Evolutionary conservation across 306 rosid species (phyloP), one percentile per base, ranked within the genome.

Genomic region (Gastrolobium villosum): DNA sequence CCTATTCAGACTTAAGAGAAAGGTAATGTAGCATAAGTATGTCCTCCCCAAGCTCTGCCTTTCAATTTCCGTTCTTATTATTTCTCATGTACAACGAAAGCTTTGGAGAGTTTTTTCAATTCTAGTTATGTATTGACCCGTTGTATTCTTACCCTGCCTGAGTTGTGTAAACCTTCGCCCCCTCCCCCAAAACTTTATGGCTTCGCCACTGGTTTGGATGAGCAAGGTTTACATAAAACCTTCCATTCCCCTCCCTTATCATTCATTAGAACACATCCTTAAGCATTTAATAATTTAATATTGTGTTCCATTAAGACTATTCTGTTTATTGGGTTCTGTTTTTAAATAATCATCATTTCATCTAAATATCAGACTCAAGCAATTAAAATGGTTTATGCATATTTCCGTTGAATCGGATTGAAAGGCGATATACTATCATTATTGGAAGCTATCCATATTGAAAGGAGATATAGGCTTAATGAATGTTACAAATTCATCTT

Each of bases 291-390:
- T 20, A 20, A 20, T 20, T 20, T n/a, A 8, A n/a, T 43, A 15
- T 7, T 6, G 1, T 10, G 5, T 70, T 49, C 37, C 35, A 5
- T 37, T 48, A 13, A 46, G 64, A 69, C 57, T 13, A 6, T 60
- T 39, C 45, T 30, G n/a, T 39, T 9, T 36, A 46, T 63, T 43
- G 36, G 26, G 67, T n/a, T 65, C 37, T 40, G 2, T 66, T 45
- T 40, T 61, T 10, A 62, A 50, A 32, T 64, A n/a, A 59, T 70
- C 59, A 37, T 31, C 14, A n/a, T 39, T 57, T 66, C 43, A 39
- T 32, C 26, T 74, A 56, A 36, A 57, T 46, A 48, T 65, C 41
- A 35, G 28, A 65, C 55, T 68, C 81, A 60, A 67, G 40, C 52
- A 31, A 57, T 56, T 13, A 26, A 64, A 37, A 65, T 65, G 2